These are phyloP conservation scores for Quercus lobata DNA, from an alignment of 331 rosid species.

Conservation along the genomic window DNA sequence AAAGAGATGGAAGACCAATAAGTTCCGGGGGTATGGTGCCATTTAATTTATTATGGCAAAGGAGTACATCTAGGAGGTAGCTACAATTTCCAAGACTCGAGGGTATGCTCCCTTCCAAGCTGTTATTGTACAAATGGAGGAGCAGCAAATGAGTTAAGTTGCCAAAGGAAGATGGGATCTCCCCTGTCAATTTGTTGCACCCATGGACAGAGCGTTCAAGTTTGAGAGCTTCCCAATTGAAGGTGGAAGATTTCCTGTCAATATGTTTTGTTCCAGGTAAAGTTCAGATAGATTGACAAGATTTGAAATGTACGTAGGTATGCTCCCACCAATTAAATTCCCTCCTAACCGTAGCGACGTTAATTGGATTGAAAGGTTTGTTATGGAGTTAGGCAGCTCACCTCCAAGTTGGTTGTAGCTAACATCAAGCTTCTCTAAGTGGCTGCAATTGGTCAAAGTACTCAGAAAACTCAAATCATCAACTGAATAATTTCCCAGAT, in stretches of 20 bases:
- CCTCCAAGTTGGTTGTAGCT: neutral
- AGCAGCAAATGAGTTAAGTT: neutral
- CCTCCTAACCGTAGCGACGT: neutral
- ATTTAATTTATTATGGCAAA: neutral
- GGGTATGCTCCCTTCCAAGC: neutral
- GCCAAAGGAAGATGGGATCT: neutral
- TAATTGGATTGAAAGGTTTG: neutral
- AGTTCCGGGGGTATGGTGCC: neutral
- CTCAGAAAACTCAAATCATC: neutral
- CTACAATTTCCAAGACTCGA: neutral
- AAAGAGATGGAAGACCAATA: neutral
- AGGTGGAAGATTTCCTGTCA: neutral
- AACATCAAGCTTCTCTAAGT: neutral
- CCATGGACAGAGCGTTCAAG: neutral
- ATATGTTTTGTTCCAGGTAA: neutral
- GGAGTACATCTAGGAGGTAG: neutral
- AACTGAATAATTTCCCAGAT: neutral
- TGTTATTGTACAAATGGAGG: neutral
- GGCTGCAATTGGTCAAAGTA: neutral
- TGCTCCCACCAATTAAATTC: neutral
- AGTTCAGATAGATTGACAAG: neutral
- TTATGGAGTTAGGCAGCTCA: neutral
- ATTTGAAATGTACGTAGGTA: neutral
- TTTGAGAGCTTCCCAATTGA: neutral
- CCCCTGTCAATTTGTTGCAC: neutral